These are phyloP conservation scores for Baudoinia panamericana DNA, from an alignment of 495 filamentous ascomycete genomes.

Conservation along the genomic window DNA sequence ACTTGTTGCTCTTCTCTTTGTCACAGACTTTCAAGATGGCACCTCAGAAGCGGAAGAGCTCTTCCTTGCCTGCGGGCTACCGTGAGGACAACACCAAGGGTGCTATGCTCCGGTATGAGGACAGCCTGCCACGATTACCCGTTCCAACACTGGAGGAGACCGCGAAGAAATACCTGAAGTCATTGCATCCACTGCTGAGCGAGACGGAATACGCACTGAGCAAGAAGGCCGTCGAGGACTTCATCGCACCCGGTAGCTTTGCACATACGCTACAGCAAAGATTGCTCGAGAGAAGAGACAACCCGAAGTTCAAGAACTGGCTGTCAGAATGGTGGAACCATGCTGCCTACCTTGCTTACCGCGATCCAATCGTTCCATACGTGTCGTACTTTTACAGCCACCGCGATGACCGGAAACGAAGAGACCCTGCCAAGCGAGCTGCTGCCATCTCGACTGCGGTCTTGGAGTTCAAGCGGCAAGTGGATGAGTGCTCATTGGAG, in stretches of 20 bases:
- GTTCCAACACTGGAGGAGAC: slow-evolving; percentile 94
- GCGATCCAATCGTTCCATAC: slow-evolving; percentile 93
- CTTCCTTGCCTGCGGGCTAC: slow-evolving; percentile 50
- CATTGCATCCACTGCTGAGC: slow-evolving; percentile 69
- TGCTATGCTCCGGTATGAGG: slow-evolving; percentile 89
- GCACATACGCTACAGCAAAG: slow-evolving; percentile 83
- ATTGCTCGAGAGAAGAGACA: slow-evolving; percentile 63
- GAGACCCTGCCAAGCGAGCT: slow-evolving; percentile 82
- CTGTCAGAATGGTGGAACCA: slow-evolving; percentile 96
- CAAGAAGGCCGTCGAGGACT: slow-evolving; percentile 68
- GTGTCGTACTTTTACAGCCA: slow-evolving; percentile 99
- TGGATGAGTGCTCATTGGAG: slow-evolving; percentile 71
- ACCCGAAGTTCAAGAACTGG: slow-evolving; percentile 87
- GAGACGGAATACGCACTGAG: slow-evolving; percentile 60
- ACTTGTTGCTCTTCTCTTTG: neutral
- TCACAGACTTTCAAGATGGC: slow-evolving; percentile 13
- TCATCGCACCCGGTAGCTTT: slow-evolving; percentile 65
- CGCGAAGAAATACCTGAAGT: slow-evolving; percentile 78
- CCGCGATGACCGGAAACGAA: slow-evolving; percentile 77
- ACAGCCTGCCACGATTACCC: slow-evolving; percentile 81
- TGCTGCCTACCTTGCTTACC: slow-evolving; percentile 77
- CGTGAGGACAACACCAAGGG: slow-evolving; percentile 83
- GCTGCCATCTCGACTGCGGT: slow-evolving; percentile 75
- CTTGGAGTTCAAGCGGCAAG: slow-evolving; percentile 87
- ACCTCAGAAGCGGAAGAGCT: slow-evolving; percentile 17